Base-by-base conservation (phyloP, 441 rosid species). In the Erodium chrysanthum region DNA sequence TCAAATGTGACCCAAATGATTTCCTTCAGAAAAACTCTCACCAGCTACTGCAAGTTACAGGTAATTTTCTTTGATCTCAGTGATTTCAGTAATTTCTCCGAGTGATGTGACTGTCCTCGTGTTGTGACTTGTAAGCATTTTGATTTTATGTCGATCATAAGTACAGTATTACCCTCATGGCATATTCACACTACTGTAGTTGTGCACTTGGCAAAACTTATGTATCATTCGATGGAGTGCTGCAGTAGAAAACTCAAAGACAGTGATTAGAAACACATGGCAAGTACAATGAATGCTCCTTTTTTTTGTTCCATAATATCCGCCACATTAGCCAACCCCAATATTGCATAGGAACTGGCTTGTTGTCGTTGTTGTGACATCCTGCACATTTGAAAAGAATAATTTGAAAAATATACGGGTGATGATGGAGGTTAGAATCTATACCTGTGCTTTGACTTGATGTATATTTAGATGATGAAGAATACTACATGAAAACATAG, bases 11-110 rank as follows among this genome's bases (percentile, higher is more conserved):
- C 62, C 88, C 87, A 7, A 71, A 80, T 73, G 82, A 83, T 70
- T 85, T 81, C 76, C 79, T 79, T 71, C 87, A 84, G 79, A 78
- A 81, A 59, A 71, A 84, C 65, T 75, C 84, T 70, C 69, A 84
- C 74, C 80, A 68, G 81, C 86, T 85, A 71, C 77, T 84, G 75
- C 85, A 75, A 67, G 90, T 88, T 31, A 83, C 80, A 70, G 88
- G 90, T 85, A 78, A 80, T 46, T 60, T 75, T 68, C 68, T 73
- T n/a, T 50, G 46, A 60, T 58, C 5, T 46, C 63, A 44, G 22
- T 69, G 65, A 27, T n/a, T 4, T 54, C 69, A 33, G 48, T 50
- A 23, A 65, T 31, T 31, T 23, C 50, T 71, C 50, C 54, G 5
- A 37, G 20, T 63, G 48, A 56, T 46, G 33, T 66, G 37, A 58